Conservation (phyloP, 495 filamentous ascomycete genomes). For the Penicillium desertorum region DNA sequence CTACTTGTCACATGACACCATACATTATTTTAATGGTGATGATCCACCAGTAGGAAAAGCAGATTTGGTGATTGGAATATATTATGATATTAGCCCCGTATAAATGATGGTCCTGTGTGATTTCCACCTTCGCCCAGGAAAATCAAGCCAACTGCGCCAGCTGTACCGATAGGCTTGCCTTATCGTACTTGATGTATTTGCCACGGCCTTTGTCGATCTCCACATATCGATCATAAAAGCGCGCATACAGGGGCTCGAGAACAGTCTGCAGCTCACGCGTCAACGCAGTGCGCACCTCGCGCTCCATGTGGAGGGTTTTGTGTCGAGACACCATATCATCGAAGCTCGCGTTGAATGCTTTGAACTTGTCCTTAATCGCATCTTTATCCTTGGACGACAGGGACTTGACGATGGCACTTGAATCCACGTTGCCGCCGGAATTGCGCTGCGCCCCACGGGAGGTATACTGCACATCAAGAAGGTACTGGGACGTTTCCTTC, state of each 20-base stretch:
- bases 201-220: slow-evolving; percentile 95
- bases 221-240: slow-evolving; percentile 97
- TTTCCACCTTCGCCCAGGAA: background rate
- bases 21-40: slow-evolving; percentile 5
- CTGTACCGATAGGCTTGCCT: slow-evolving; percentile 55
- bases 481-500: slow-evolving; percentile 78
- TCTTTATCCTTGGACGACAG: slow-evolving; percentile 89
- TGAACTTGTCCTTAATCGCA: slow-evolving; percentile 93
- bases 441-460: slow-evolving; percentile 66
- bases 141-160: slow-evolving; percentile 41
- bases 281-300: slow-evolving; percentile 77
- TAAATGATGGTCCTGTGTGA: background rate
- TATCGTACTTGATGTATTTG: slow-evolving; percentile 98
- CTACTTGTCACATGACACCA: slow-evolving; percentile 20
- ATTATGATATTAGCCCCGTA: slow-evolving; percentile 15
- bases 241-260: slow-evolving; percentile 88
- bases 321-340: slow-evolving; percentile 83
- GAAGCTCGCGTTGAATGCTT: slow-evolving; percentile 84
- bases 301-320: slow-evolving; percentile 78
- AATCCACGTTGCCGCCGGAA: slow-evolving; percentile 68
- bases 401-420: slow-evolving; percentile 75
- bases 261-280: slow-evolving; percentile 80
- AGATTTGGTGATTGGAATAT: background rate
- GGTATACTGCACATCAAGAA: slow-evolving; percentile 92
- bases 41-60: background rate